phyloP scores from a whole-genome alignment of 345 rosid genomes.

The Viola odorata region DNA sequence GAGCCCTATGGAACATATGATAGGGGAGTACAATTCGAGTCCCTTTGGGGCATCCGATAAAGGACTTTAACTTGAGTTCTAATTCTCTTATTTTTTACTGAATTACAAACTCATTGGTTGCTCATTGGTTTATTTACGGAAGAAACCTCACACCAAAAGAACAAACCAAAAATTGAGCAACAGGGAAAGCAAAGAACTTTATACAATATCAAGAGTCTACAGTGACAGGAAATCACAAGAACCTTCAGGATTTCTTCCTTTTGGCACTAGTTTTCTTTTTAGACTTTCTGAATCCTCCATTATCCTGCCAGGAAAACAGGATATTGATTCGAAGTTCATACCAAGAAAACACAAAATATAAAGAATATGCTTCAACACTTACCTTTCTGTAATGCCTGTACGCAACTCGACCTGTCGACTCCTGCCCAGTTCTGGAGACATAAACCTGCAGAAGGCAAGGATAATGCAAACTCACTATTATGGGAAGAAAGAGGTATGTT shows the following conservation, averaged over 20 bases:
- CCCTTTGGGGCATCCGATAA: no score
- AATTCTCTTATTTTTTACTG: no score
- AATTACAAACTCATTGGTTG: no score
- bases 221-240: not conserved
- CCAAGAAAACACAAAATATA: not conserved
- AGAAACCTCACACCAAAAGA: no score
- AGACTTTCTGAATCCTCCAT: conserved; percentile 23
- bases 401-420: conserved; percentile 70
- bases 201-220: no score
- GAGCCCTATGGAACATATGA: no score
- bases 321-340: not conserved
- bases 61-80: no score
- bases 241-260: conserved; percentile 15
- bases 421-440: conserved; percentile 60
- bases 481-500: no score
- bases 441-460: conserved; percentile 49
- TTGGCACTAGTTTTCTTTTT: conserved; percentile 17
- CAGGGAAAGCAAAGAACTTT: no score
- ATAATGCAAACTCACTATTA: not conserved
- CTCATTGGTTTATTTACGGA: no score
- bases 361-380: not conserved
- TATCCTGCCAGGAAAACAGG: conserved; percentile 14
- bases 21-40: no score
- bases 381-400: conserved; percentile 80
- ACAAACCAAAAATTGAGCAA: no score